Conservation (phyloP, 148 eudicot species). For the Camellia sinensis region DNA sequence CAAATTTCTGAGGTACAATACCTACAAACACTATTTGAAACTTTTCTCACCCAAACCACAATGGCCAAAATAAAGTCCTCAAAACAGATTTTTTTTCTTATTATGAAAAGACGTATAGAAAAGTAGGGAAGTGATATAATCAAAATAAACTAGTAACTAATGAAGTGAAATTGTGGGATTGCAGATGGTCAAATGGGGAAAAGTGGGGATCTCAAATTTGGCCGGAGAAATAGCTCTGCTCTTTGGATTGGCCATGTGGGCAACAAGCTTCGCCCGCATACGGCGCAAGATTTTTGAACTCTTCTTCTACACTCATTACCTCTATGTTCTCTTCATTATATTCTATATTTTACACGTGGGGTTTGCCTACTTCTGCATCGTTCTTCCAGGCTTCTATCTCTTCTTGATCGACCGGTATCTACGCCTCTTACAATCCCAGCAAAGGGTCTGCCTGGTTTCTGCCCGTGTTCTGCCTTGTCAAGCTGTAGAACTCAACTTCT, state of each 20-base stretch:
- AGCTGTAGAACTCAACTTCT: conserved; percentile 72
- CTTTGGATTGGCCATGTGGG: conserved; percentile 45
- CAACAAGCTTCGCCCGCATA: conserved; percentile 29
- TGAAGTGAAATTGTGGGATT: not conserved
- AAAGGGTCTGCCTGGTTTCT: conserved; percentile 38
- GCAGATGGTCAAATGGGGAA: conserved; percentile 43
- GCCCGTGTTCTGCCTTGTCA: conserved; percentile 54
- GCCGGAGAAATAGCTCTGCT: conserved; percentile 47
- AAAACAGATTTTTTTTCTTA: not conserved
- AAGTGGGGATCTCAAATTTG: conserved; percentile 31
- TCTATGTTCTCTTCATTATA: conserved; percentile 37
- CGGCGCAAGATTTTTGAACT: conserved; percentile 51
- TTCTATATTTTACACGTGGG: conserved; percentile 48
- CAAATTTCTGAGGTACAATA: conserved; percentile 24
- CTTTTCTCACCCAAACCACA: no score
- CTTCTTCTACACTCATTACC: conserved; percentile 53
- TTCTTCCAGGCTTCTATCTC: conserved; percentile 47
- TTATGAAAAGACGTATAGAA: no score
- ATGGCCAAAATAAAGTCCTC: not conserved
- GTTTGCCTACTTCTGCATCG: conserved; percentile 30
- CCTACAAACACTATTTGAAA: no score
- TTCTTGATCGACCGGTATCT: conserved; percentile 50
- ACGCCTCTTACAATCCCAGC: conserved; percentile 45
- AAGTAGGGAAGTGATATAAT: no score
- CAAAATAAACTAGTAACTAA: not conserved